A percentile compares a stretch with the other conserved stretches of the same genome.
phyloP scores from a whole-genome alignment of 345 rosid genomes.

The Syzygium aromaticum region DNA sequence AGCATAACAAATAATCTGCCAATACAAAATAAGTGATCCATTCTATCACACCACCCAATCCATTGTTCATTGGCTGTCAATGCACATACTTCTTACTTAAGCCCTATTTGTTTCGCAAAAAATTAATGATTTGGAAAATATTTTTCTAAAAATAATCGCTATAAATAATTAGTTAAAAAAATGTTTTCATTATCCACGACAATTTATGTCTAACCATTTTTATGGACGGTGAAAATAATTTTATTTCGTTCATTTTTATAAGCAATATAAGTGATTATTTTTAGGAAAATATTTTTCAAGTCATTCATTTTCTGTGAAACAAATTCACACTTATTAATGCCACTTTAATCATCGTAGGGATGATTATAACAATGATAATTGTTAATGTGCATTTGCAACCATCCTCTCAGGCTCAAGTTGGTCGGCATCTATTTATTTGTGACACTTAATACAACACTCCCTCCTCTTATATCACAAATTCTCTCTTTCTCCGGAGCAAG shows the following conservation, averaged over 20 bases:
- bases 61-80: background rate
- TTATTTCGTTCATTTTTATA: background rate
- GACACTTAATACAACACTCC: background rate
- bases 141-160: background rate
- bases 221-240: background rate
- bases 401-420: background rate
- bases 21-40: background rate
- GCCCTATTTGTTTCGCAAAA: background rate
- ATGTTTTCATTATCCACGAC: no score
- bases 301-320: background rate
- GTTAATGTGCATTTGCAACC: background rate
- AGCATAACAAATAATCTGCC: background rate
- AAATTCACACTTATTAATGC: background rate
- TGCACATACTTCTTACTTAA: background rate
- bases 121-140: background rate
- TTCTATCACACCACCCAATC: background rate
- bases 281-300: background rate
- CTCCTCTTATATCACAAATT: background rate
- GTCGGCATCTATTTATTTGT: background rate
- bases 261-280: background rate
- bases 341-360: background rate
- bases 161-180: background rate
- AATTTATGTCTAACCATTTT: background rate
- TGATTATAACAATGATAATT: background rate
- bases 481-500: background rate